Evolutionary conservation across 2,329 filamentous ascomycete species (phyloP), one percentile per base, ranked within the genome.

Genomic region (Plenodomus lindquistii): DNA sequence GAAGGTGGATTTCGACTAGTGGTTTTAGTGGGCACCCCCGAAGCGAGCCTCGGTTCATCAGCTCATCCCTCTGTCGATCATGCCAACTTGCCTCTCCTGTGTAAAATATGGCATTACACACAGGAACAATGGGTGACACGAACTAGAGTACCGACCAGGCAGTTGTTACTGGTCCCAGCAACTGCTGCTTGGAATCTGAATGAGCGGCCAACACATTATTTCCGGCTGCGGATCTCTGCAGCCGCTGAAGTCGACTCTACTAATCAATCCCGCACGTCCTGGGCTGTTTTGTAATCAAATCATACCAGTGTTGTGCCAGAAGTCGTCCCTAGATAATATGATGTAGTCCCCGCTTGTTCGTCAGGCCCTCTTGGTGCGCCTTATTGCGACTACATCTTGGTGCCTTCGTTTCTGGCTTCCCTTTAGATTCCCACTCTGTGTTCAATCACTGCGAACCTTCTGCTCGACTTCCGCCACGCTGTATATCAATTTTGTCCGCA

Each of bases 241-340:
- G 42, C 29, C 29, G 16, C 37, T 27, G 48, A 39, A 40, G 35
- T 44, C 29, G 36, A 20, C 18, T 24, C 46, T 54, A 62, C 55
- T 56, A 59, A 59, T 60, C 45, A 58, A 45, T 47, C 55, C 52
- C 48, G 53, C 31, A 39, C 29, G 24, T 24, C 20, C 24, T 37
- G 37, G 31, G 10, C 29, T 65, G 62, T 66, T 66, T 66, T 65
- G 63, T 66, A 65, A 66, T 66, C 63, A 65, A 20, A 31, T 15
- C 29, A 38, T 46, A 34, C 20, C 29, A 40, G 6, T 6, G 5
- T 10, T 24, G 38, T 35, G 37, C 44, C 44, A 46, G 31, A 52
- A 21, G 38, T 13, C 36, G 29, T 16, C 40, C 18, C 31, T 36
- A 29, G n/a, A 21, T 36, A 41, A 34, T 31, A 52, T 40, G 17